Evolutionary conservation across 1,284 basidiomycete genomes (phyloP).

Genomic region (Pyrrhoderma lamaoense): DNA sequence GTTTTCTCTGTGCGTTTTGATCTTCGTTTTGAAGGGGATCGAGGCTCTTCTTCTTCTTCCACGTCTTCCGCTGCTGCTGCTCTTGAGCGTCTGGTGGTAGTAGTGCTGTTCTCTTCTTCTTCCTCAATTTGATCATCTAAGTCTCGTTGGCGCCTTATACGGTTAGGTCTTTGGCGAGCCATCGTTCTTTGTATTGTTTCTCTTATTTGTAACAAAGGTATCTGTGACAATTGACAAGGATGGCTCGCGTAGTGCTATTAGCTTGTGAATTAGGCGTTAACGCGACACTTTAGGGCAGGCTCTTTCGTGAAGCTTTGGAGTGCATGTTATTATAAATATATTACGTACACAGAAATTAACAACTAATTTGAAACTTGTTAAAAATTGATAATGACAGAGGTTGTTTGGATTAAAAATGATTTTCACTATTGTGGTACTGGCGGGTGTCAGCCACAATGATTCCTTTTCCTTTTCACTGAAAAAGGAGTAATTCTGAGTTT

Average conservation of each 20-base stretch:
- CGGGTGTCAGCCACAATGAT: too few species aligned
- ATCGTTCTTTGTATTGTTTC: constrained; percentile 4
- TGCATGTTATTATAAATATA: too few species aligned
- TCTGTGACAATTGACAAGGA: background rate
- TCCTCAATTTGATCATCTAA: constrained; percentile 15
- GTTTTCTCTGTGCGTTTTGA: background rate
- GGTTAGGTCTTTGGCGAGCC: constrained; percentile 1
- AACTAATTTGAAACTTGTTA: too few species aligned
- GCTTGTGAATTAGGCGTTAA: background rate
- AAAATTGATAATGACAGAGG: too few species aligned
- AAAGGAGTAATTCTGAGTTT: too few species aligned
- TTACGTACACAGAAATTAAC: too few species aligned
- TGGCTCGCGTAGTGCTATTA: background rate
- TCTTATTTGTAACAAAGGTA: too few species aligned
- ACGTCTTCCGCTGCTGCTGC: constrained; percentile 12
- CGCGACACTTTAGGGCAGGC: background rate
- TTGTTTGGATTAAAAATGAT: too few species aligned
- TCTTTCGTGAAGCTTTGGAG: background rate
- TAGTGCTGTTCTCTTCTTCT: constrained; percentile 3
- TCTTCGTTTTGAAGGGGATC: constrained; percentile 2
- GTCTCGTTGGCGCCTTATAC: constrained; percentile 4
- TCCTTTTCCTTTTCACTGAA: too few species aligned
- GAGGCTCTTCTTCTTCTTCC: constrained; percentile 1
- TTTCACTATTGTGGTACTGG: too few species aligned
- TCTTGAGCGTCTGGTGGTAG: constrained; percentile 8